Percentiles rank a stretch among this genome's conserved stretches.
Conservation (phyloP, 139 green algal genomes). For the Microglena sp. region DNA sequence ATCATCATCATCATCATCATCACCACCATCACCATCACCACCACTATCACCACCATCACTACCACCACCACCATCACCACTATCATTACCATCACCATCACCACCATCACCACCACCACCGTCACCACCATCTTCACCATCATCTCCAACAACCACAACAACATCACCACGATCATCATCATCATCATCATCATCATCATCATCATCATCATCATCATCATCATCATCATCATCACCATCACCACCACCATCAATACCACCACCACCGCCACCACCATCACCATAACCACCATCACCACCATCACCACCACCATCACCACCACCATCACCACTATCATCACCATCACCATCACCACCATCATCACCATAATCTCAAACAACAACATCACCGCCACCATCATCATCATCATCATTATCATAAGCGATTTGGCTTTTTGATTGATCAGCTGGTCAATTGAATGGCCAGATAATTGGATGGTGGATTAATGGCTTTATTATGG, state of each 20-base stretch:
- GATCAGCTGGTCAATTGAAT: too few relatives aligned
- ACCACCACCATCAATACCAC: too few relatives aligned
- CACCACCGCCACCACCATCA: too few relatives aligned
- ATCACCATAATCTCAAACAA: too few relatives aligned
- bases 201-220: constrained; percentile 45
- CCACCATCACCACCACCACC: background rate
- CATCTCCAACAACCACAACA: background rate
- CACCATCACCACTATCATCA: constrained; percentile 3
- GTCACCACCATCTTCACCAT: background rate
- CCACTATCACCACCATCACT: background rate
- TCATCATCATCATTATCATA: too few relatives aligned
- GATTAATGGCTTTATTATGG: too few relatives aligned
- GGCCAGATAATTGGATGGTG: too few relatives aligned
- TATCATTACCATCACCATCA: background rate
- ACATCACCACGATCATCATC: background rate
- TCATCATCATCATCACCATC: constrained; percentile 52
- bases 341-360: background rate
- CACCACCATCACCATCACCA: background rate
- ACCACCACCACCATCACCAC: background rate
- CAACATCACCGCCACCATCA: background rate
- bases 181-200: constrained; percentile 25
- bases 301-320: constrained; percentile 4
- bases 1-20: too few relatives aligned
- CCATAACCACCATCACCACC: too few relatives aligned
- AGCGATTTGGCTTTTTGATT: too few relatives aligned